A percentile compares a stretch with the other conserved stretches of the same genome.
phyloP scores from a whole-genome alignment of 2,329 filamentous ascomycete genomes.

The Ampelomyces quisqualis region DNA sequence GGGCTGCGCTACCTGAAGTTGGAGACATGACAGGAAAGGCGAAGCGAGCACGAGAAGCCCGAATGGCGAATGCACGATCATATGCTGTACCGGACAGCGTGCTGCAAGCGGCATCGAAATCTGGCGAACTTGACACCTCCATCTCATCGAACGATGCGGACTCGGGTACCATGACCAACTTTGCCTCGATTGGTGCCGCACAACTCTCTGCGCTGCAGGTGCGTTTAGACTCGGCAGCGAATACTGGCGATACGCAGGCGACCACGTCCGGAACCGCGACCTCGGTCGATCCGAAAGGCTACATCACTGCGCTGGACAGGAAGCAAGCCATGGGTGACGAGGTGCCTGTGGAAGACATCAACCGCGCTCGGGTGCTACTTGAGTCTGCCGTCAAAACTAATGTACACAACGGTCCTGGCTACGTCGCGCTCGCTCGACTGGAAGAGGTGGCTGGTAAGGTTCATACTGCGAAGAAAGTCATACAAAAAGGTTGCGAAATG shows the following conservation, averaged over 20 bases:
- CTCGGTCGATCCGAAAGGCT: slow-evolving; percentile 91
- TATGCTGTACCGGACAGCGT: slow-evolving; percentile 98
- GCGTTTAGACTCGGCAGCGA: slow-evolving; percentile 85
- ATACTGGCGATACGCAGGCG: slow-evolving; percentile 65
- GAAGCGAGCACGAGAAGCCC: slow-evolving; percentile 78
- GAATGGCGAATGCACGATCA: slow-evolving; percentile 66
- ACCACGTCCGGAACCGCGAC: slow-evolving; percentile 74
- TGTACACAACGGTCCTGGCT: slow-evolving; percentile 88
- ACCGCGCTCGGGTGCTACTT: slow-evolving; percentile 86
- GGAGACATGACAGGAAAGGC: slow-evolving; percentile 96
- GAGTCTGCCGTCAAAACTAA: slow-evolving; percentile 98
- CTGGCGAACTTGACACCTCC: slow-evolving; percentile 80
- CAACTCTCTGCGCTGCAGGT: slow-evolving; percentile 94
- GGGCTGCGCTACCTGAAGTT: slow-evolving; percentile 92
- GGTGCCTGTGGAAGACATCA: slow-evolving; percentile 82
- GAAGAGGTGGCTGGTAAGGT: slow-evolving; percentile 93
- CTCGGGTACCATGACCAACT: slow-evolving; percentile 95
- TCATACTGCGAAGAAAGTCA: slow-evolving; percentile 83
- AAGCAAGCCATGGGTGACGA: slow-evolving; percentile 77
- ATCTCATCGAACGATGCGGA: slow-evolving; percentile 64
- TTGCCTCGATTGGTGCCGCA: slow-evolving; percentile 93
- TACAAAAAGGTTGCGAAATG: slow-evolving; percentile 82
- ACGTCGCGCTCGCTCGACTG: slow-evolving; percentile 89
- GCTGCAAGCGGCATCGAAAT: slow-evolving; percentile 78
- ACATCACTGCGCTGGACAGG: slow-evolving; percentile 86